Base-by-base conservation (phyloP, 1,284 basidiomycete genomes). In the Xanthoconium separans region DNA sequence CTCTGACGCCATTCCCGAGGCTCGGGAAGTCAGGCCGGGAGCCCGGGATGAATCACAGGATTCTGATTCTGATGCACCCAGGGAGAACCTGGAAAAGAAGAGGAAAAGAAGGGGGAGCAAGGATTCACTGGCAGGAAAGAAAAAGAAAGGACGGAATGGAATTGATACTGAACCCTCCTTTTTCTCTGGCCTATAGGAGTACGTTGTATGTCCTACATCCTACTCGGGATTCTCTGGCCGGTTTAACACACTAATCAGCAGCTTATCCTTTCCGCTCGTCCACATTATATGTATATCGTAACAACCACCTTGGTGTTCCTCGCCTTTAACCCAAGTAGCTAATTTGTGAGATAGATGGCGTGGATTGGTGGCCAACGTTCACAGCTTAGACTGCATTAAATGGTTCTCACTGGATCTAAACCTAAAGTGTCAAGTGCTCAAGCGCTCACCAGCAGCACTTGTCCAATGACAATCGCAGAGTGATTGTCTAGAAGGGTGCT, bases 111-210 rank as follows among this genome's bases (percentile, higher is more conserved):
- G 81, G 60, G 77, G 75, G 41, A 79, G 78, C 37, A 78, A 78
- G 52, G 79, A 81, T 52, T 68, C 75, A 7, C 62, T 83, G 44
- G 65, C 70, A 15, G 68, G 68, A 37, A 79, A 77, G 64, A 80
- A 75, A 65, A 80, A 81, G 68, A 86, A 83, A 68, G 83, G 80
- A 31, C 78, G 75, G 56, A 82, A 82, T 61, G 72, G 77, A 59
- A 75, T 82, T 39, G 77, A 77, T 41, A 75, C 78, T 4, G 81
- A 80, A 24, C 73, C 77, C 12, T 76, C 81, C n/a, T 91, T 91
- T 70, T 92, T 91, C 64, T 80, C 82, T 46, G 86, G 78, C 49
- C 70, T 91, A 50, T 89, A 75, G 71, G 20, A 15, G 40, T 27
- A 16, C 22, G 5, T n/a, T 12, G 47, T 37, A 42, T 33, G 50